These are phyloP conservation scores for Xylariaceae sp. DNA, from an alignment of 2,329 filamentous ascomycete species.

Conservation along the genomic window DNA sequence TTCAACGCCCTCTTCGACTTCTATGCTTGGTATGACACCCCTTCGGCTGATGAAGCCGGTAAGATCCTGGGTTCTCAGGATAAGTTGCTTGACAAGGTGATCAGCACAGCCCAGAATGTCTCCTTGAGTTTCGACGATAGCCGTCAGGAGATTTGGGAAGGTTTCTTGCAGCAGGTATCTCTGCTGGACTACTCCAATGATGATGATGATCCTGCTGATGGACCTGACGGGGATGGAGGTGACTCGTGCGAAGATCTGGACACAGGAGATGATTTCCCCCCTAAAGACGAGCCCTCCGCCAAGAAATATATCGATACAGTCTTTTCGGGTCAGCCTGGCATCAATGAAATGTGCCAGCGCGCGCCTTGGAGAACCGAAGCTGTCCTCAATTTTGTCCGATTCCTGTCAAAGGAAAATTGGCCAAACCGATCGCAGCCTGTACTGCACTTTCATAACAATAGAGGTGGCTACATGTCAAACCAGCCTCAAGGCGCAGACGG, in stretches of 20 bases:
- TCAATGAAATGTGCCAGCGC: not conserved
- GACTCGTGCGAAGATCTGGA: not conserved
- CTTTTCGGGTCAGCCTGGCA: not conserved
- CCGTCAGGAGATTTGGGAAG: not conserved
- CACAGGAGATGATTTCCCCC: not conserved
- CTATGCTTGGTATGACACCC: not conserved
- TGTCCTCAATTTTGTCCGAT: conserved; percentile 1
- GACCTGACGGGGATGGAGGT: not conserved
- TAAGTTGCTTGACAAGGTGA: not conserved
- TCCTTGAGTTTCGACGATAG: not conserved
- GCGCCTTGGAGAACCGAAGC: conserved; percentile 2
- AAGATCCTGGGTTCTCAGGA: not conserved
- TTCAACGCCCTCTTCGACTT: conserved; percentile 1
- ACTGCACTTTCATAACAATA: not conserved
- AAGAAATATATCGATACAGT: not conserved
- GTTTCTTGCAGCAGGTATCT: conserved; percentile 1
- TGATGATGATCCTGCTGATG: not conserved
- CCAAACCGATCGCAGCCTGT: not conserved
- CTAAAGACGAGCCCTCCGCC: not conserved
- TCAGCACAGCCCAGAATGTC: not conserved
- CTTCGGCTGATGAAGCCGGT: not conserved
- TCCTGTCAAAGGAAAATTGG: not conserved
- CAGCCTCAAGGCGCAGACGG: not conserved
- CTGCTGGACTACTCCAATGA: not conserved
- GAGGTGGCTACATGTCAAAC: not conserved